Base-by-base conservation (phyloP, 1,284 basidiomycete species). In the Rhodofomes roseus region DNA sequence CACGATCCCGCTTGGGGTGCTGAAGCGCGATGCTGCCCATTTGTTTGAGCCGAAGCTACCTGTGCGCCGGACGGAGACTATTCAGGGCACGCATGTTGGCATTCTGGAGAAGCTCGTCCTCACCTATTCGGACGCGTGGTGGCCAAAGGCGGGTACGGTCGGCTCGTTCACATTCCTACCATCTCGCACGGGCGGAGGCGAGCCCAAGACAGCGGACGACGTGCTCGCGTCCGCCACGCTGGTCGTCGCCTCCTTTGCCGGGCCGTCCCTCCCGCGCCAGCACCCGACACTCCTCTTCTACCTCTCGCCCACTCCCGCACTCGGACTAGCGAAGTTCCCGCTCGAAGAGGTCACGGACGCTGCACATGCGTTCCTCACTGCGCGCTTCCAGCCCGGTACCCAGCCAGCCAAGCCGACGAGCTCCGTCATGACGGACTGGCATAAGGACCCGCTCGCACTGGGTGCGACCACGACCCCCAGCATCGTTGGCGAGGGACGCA, bases 1-100 rank as follows among this genome's bases (percentile, higher is more conserved):
- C 62, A 66, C 65, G 14, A 59, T 66, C 31, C 65, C 65, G 4
- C 62, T 66, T 14, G 65, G 63, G 1, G 65, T 66, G 7, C 57
- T 66, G 39, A 57, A 66, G 56, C 55, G 60, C 29, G 46, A 25
- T 27, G 36, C 54, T 4, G 36, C 50, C 7, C 46, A 55, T 18
- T 37, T 54, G n/a, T 66, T 66, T 50, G 37, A 55, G 22, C 65
- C 65, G 12, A 40, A 60, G 9, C 62, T 66, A 8, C 62, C 65
- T 0, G n/a, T 55, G 18, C 62, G 60, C 4, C 46, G 63, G 11
- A 14, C 44, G 12, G 57, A 56, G 31, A 54, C 55, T 20, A 62
- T 66, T 11, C 34, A 51, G 40, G 39, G 61, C 11, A 64, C 63
- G 23, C 54, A 59, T n/a, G 63, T 65, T 7, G 65, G 65, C 25